Evolutionary conservation across 352 stramenopile species (phyloP).

Genomic region (Phytophthora ohioensis): DNA sequence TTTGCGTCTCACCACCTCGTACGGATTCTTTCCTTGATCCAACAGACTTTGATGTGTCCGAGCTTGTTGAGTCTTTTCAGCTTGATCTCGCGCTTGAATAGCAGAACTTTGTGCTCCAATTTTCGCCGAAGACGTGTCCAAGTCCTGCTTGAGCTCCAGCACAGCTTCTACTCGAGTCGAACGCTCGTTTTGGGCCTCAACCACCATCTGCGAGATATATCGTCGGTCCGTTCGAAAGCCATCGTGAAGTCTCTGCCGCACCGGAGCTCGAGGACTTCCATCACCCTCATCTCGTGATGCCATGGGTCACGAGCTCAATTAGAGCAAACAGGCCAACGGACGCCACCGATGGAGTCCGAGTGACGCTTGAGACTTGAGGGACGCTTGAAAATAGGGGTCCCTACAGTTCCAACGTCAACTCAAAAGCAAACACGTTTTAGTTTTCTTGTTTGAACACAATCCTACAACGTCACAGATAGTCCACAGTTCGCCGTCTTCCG

Average conservation of each 20-base stretch:
- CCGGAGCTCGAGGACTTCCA: slow-evolving; percentile 31
- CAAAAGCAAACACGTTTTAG: slow-evolving; percentile 2
- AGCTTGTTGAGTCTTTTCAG: slow-evolving; percentile 43
- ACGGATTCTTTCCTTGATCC: slow-evolving; percentile 78
- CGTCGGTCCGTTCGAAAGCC: slow-evolving; percentile 57
- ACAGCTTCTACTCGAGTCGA: slow-evolving; percentile 56
- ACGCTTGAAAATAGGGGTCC: slow-evolving; percentile 18
- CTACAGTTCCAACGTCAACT: neutral
- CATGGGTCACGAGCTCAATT: slow-evolving; percentile 16
- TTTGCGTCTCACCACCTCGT: slow-evolving; percentile 68
- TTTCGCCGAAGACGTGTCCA: slow-evolving; percentile 54
- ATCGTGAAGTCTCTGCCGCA: slow-evolving; percentile 57
- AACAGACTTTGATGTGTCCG: slow-evolving; percentile 61
- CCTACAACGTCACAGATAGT: slow-evolving; percentile 16
- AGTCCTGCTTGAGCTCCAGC: slow-evolving; percentile 63
- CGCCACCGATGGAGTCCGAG: slow-evolving; percentile 3
- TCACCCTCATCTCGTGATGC: slow-evolving; percentile 4
- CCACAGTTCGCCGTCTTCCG: slow-evolving; percentile 14
- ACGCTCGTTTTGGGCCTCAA: slow-evolving; percentile 39
- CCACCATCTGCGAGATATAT: slow-evolving; percentile 62
- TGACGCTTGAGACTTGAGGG: slow-evolving; percentile 28
- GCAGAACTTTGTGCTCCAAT: slow-evolving; percentile 60
- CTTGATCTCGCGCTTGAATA: slow-evolving; percentile 36
- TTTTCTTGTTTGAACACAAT: slow-evolving; percentile 24
- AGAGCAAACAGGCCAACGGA: slow-evolving; percentile 5